Percentiles rank a stretch among this genome's conserved stretches.
Evolutionary conservation across 2,329 filamentous ascomycete genomes (phyloP).

Genomic region (Graphilbum fragrans): DNA sequence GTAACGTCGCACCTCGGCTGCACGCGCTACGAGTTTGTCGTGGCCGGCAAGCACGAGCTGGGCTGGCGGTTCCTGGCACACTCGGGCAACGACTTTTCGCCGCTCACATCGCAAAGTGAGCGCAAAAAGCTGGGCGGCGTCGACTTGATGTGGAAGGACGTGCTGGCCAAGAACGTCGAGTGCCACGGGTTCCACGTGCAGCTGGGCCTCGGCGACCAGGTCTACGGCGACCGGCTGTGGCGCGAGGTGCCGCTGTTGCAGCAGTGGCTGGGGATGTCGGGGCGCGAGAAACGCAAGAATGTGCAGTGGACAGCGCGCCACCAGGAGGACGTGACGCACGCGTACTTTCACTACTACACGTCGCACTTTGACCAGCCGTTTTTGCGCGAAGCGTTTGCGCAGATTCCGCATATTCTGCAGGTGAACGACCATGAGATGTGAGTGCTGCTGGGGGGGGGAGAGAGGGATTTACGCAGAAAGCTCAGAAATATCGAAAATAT

Average conservation of each 20-base stretch:
- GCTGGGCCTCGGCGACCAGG: conserved; percentile 83
- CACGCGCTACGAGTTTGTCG: conserved; percentile 94
- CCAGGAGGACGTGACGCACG: conserved; percentile 89
- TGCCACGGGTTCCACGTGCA: conserved; percentile 94
- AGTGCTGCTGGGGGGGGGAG: conserved; percentile 26
- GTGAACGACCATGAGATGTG: conserved; percentile 97
- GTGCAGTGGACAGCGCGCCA: conserved; percentile 87
- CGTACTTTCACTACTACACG: conserved; percentile 98
- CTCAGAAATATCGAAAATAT: not conserved
- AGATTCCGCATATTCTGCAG: conserved; percentile 87
- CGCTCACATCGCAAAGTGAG: conserved; percentile 78
- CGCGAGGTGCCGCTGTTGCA: conserved; percentile 87
- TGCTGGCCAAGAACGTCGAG: conserved; percentile 92
- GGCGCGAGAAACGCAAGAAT: conserved; percentile 85
- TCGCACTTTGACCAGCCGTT: conserved; percentile 97
- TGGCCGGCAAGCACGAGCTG: conserved; percentile 79
- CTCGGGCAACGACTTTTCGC: conserved; percentile 89
- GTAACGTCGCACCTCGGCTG: conserved; percentile 95
- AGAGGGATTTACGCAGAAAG: not conserved
- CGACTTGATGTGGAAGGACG: conserved; percentile 98
- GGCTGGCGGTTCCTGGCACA: conserved; percentile 95
- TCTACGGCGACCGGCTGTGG: conserved; percentile 92
- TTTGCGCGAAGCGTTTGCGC: conserved; percentile 86
- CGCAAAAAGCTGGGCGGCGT: conserved; percentile 76
- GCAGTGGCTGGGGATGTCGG: conserved; percentile 89